These are phyloP conservation scores for Pseudonitzschia multiseries DNA, from an alignment of 108 stramenopile species.

Conservation along the genomic window DNA sequence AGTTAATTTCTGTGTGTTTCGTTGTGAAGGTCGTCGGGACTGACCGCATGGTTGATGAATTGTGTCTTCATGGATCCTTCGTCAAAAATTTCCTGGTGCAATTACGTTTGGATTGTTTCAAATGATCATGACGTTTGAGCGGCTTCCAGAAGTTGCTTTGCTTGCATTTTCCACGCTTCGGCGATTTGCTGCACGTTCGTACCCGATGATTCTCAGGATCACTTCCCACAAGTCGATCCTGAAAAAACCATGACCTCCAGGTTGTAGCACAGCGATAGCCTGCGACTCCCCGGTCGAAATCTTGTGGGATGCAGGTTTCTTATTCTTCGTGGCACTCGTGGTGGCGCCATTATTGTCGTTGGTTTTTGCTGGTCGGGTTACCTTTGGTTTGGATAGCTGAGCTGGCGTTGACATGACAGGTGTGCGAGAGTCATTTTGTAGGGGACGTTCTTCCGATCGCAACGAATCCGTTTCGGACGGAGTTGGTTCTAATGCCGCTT, in stretches of 20 bases:
- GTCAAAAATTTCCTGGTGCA: no score
- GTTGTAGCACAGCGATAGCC: constrained; percentile 32
- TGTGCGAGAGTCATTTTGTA: not conserved
- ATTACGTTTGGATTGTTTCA: not conserved
- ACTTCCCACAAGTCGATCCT: constrained; percentile 55
- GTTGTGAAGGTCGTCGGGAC: no score
- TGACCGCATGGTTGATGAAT: no score
- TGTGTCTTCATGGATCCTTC: not conserved
- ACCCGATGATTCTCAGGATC: constrained; percentile 54
- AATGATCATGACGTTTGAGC: constrained; percentile 36
- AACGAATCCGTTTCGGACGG: not conserved
- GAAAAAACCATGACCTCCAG: constrained; percentile 42
- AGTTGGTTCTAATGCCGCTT: not conserved
- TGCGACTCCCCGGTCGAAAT: constrained; percentile 51
- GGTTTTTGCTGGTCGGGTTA: not conserved
- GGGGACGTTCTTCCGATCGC: not conserved
- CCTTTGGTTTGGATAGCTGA: not conserved
- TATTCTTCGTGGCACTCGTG: not conserved
- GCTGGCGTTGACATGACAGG: not conserved
- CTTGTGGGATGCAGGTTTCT: constrained; percentile 24
- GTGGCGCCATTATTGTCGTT: not conserved
- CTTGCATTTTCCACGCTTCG: constrained; percentile 16
- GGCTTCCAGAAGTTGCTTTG: not conserved
- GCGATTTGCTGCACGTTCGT: constrained; percentile 32
- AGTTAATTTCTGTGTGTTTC: no score